phyloP scores from a whole-genome alignment of 169 alveolate genomes.

The Plasmodium cynomolgi region DNA sequence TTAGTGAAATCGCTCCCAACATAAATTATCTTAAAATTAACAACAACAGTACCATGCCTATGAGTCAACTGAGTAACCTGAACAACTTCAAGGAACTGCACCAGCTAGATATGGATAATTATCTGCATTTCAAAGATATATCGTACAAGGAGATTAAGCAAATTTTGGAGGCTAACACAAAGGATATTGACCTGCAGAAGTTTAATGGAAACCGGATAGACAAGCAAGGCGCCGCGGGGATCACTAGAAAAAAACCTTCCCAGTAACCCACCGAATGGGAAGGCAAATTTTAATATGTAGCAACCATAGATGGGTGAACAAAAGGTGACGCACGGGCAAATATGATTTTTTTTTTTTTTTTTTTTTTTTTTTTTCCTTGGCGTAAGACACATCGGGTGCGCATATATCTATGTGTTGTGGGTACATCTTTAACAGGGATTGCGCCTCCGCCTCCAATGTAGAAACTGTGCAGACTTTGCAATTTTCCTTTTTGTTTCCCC shows the following conservation, averaged over 20 bases:
- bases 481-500: neutral
- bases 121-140: slow-evolving; percentile 39
- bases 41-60: slow-evolving; percentile 26
- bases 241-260: neutral
- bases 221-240: neutral
- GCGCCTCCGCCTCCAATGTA: neutral
- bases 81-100: slow-evolving; percentile 19
- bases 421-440: neutral
- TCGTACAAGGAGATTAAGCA: slow-evolving; percentile 42
- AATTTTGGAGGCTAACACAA: slow-evolving; percentile 13
- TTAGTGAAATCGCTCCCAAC: slow-evolving; percentile 18
- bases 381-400: neutral
- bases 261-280: neutral
- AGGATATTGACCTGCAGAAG: slow-evolving; percentile 20
- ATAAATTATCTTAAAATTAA: slow-evolving; percentile 31
- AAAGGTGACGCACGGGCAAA: neutral
- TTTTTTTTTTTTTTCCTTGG: neutral
- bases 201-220: slow-evolving; percentile 38
- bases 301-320: neutral
- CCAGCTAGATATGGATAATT: slow-evolving; percentile 33
- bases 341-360: neutral
- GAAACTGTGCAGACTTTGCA: neutral
- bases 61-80: slow-evolving; percentile 9
- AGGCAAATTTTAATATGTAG: neutral
- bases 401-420: neutral